Conservation (phyloP, 192 early-diverging fungal species). For the Glomus cerebriforme region DNA sequence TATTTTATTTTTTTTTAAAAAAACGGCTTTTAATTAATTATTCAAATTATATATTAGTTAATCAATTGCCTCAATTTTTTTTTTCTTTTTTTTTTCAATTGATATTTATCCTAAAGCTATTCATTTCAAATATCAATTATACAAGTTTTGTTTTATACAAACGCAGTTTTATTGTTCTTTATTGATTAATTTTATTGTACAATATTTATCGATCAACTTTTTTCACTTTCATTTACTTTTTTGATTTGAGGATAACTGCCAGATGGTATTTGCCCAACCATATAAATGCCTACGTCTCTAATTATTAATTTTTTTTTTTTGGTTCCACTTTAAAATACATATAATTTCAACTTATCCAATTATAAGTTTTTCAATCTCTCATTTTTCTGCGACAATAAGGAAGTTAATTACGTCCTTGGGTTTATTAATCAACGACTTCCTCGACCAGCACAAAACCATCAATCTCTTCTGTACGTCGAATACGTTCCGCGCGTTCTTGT, state of each 20-base stretch:
- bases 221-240: not conserved
- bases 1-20: not conserved
- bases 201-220: not conserved
- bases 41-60: not conserved
- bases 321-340: not conserved
- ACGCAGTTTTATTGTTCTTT: not conserved
- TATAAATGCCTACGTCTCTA: not conserved
- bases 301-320: not conserved
- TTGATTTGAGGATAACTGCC: not conserved
- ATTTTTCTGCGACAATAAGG: not conserved
- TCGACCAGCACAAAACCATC: constrained; percentile 22
- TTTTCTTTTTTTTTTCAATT: constrained; percentile 7
- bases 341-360: not conserved
- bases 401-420: not conserved
- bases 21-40: not conserved
- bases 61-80: not conserved
- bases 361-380: not conserved
- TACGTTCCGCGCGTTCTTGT: not conserved
- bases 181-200: not conserved
- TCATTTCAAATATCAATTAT: not conserved
- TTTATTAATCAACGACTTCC: not conserved
- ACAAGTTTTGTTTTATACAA: not conserved
- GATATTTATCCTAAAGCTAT: not conserved
- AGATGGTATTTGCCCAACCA: not conserved
- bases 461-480: constrained; percentile 15